These are phyloP conservation scores for Tolypocladium endophyticum DNA, from an alignment of 2,329 filamentous ascomycete species.

Conservation along the genomic window DNA sequence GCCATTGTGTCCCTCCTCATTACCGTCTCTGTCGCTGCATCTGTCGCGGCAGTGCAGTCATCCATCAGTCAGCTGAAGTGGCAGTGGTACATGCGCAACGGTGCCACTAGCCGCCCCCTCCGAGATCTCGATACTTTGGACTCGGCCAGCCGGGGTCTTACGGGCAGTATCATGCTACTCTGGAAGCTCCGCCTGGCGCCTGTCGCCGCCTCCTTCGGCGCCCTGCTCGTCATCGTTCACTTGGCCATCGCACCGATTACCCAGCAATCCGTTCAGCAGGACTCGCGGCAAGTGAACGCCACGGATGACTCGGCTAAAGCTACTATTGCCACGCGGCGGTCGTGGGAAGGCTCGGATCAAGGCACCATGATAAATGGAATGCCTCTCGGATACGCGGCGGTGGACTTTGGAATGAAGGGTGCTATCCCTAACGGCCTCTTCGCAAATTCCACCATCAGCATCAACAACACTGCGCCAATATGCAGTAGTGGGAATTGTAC, in stretches of 20 bases:
- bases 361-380: not conserved
- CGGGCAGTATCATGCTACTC: not conserved
- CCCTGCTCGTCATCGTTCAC: not conserved
- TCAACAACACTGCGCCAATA: not conserved
- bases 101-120: not conserved
- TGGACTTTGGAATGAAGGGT: not conserved
- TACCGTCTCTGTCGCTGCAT: not conserved
- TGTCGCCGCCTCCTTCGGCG: not conserved
- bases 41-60: not conserved
- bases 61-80: not conserved
- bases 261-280: not conserved
- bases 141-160: not conserved
- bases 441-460: not conserved
- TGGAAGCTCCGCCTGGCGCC: not conserved
- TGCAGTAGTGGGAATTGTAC: not conserved
- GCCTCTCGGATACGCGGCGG: not conserved
- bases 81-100: not conserved
- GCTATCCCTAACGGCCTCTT: not conserved
- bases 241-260: not conserved
- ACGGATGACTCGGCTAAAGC: not conserved
- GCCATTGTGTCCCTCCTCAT: not conserved
- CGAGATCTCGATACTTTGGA: not conserved
- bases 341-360: not conserved
- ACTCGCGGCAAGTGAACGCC: not conserved
- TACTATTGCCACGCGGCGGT: not conserved